Evolutionary conservation across 1,284 basidiomycete species (phyloP), one percentile per base, ranked within the genome.

Genomic region (Xerocomus nothofagi): DNA sequence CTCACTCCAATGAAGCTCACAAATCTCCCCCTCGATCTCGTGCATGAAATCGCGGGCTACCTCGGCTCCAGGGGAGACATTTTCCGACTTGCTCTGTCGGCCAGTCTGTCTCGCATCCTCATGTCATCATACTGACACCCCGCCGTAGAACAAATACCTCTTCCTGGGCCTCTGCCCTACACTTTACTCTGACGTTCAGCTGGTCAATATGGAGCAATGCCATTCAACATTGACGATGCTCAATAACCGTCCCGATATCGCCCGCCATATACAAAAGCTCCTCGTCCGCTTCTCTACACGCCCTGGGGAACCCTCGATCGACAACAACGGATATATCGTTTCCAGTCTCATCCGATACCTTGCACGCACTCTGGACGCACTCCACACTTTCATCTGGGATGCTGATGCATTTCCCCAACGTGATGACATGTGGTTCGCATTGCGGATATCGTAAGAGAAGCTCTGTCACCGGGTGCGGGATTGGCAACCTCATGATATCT

Each of bases 391-490:
- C 57, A 68, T 77, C 27, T 88, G 86, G 86, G 81, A 82, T 52
- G 82, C 77, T 4, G 81, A 84, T 46, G 84, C 86, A 57, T 67
- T 80, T 29, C 77, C 85, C 3, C 78, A 75, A 31, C 71, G 79
- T 52, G 86, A 88, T 55, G 80, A 84, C 53, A 83, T 88, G 81
- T 88, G 86, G 86, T 78, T 83, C 53, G 78, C 80, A 47, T 70
- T 88, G 55, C 77, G 83, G 31, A 66, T 77, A 49, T 79, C 78
- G 86, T 88, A 63, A 60, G 79, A 70, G 14, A 30, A 20, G 27
- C 6, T 14, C 37, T 12, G 9, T 42, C n/a, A n/a, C n/a, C 31
- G 6, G 15, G 23, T 18, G 18, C 50, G 11, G 44, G 18, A 26
- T 21, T 15, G 32, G 27, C 18, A 15, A 38, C 36, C 44, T 47